phyloP scores from a whole-genome alignment of 2,329 filamentous ascomycete species.

The Penicillium brasilianum region DNA sequence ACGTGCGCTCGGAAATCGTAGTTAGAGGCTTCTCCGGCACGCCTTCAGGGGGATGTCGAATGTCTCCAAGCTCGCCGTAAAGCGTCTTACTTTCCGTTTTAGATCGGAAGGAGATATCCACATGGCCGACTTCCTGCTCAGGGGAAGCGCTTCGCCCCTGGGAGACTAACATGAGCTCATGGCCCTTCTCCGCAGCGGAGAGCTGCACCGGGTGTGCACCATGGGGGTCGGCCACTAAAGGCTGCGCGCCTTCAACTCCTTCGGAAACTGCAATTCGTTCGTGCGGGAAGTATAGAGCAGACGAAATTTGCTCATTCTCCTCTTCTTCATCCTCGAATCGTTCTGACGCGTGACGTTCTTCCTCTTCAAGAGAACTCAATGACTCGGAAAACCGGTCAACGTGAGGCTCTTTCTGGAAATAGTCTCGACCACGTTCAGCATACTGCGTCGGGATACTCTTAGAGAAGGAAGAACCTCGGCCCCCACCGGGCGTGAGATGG shows the following conservation, averaged over 20 bases:
- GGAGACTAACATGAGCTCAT: slow-evolving; percentile 35
- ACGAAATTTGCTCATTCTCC: slow-evolving; percentile 67
- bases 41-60: slow-evolving; percentile 46
- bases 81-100: slow-evolving; percentile 65
- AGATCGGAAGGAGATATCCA: slow-evolving; percentile 67
- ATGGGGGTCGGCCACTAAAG: slow-evolving; percentile 28
- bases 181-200: slow-evolving; percentile 33
- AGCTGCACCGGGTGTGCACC: slow-evolving; percentile 33
- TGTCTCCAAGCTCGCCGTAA: slow-evolving; percentile 61
- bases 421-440: slow-evolving; percentile 39
- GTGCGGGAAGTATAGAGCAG: slow-evolving; percentile 68
- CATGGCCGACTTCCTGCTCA: slow-evolving; percentile 53
- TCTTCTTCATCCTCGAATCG: slow-evolving; percentile 63
- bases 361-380: slow-evolving; percentile 32
- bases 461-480: slow-evolving; percentile 53
- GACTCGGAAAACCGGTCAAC: slow-evolving; percentile 28
- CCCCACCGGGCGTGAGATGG: slow-evolving; percentile 55
- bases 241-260: slow-evolving; percentile 33
- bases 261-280: slow-evolving; percentile 52
- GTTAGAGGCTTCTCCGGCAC: slow-evolving; percentile 43
- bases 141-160: slow-evolving; percentile 33
- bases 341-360: slow-evolving; percentile 28
- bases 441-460: slow-evolving; percentile 47
- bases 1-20: slow-evolving; percentile 44
- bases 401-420: slow-evolving; percentile 31